Percentiles rank a stretch among this genome's conserved stretches.
Conservation (phyloP, 352 stramenopile genomes). For the Chrysophaeum taylorii region DNA sequence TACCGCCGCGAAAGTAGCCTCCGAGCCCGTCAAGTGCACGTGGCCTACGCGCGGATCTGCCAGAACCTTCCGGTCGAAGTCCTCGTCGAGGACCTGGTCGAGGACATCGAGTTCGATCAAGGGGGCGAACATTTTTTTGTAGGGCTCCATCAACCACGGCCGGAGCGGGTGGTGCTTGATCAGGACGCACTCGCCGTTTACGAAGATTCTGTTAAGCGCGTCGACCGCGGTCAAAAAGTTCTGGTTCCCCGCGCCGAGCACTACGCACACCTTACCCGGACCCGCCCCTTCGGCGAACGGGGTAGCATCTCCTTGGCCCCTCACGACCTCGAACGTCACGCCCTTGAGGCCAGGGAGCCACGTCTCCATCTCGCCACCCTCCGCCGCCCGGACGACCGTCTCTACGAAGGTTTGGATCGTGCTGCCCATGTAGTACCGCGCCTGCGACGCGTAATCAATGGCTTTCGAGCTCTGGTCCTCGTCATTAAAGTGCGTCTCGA, state of each 20-base stretch:
- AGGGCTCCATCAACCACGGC: slow-evolving; percentile 14
- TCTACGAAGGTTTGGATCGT: background rate
- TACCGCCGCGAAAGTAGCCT: slow-evolving; percentile 23
- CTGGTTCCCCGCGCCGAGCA: slow-evolving; percentile 39
- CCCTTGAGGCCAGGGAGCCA: background rate
- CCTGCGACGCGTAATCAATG: background rate
- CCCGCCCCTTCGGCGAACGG: background rate
- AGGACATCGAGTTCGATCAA: slow-evolving; percentile 34
- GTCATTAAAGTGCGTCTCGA: background rate
- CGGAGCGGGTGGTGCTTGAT: slow-evolving; percentile 41
- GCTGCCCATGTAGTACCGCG: background rate
- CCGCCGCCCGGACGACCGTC: background rate
- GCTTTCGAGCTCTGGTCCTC: background rate
- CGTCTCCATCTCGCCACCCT: background rate
- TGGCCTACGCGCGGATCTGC: slow-evolving; percentile 23
- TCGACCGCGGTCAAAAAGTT: slow-evolving; percentile 28
- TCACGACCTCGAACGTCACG: background rate
- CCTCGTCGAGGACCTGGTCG: slow-evolving; percentile 26
- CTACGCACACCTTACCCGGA: slow-evolving; percentile 18
- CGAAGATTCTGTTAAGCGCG: slow-evolving; percentile 28
- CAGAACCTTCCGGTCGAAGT: too few relatives aligned
- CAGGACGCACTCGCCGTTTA: slow-evolving; percentile 24
- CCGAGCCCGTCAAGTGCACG: slow-evolving; percentile 31
- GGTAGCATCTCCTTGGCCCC: background rate
- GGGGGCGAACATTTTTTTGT: slow-evolving; percentile 28